Evolutionary conservation across 192 early-diverging fungal genomes (phyloP), one percentile per base, ranked within the genome.

Genomic region (Backusella australiensis): DNA sequence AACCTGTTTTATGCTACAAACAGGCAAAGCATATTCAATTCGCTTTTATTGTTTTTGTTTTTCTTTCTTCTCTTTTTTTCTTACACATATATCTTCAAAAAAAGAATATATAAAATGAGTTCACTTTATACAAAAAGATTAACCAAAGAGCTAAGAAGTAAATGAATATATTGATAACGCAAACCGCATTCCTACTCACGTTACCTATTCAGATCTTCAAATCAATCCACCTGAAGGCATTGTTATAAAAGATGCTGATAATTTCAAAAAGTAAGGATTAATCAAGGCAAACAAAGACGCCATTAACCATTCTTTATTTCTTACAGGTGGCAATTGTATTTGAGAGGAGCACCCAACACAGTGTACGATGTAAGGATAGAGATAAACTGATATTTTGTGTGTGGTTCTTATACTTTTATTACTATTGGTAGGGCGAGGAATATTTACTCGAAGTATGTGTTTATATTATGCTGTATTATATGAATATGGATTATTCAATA

Each of bases 331-430:
- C 81, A 83, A 8, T 69, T 95, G 26, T 41, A 80, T 21, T 79
- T 95, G 38, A 80, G 77, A 15, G 93, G 93, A 2, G 90, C 90
- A 12, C 83, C 86, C 41, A 87, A 80, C 67, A 95, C 93, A 3
- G 70, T 95, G 17, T 95, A 95, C 66, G 86, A 88, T 82, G 89
- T 86, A 85, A 77, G 29, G 70, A n/a, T 19, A 15, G 32, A 23
- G 2, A 35, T 67, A 32, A 69, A 67, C 63, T 39, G 41, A 17
- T 34, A 46, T 14, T 15, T 19, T 21, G 36, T 35, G 12, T 4
- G 19, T 17, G 4, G n/a, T 26, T 12, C 9, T 11, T 11, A 29
- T 12, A 63, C 32, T 14, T 17, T 36, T 59, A 56, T 34, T 52
- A 63, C 67, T 74, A 8, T 36, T 32, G 66, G 44, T 36, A 87